phyloP scores from a whole-genome alignment of 2,329 filamentous ascomycete genomes.

The Hypoxylon sp. region DNA sequence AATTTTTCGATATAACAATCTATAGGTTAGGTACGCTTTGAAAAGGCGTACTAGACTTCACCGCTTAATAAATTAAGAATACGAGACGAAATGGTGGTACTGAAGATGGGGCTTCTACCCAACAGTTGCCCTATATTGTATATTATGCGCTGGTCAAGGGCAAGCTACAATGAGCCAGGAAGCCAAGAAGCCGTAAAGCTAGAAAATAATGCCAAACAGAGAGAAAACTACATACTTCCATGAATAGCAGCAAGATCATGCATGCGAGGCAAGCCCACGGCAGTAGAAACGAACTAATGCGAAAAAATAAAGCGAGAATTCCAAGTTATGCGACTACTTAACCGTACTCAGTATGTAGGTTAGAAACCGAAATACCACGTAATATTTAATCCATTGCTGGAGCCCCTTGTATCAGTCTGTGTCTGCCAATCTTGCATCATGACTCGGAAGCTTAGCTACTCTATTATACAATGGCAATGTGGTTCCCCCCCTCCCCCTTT shows the following conservation, averaged over 20 bases:
- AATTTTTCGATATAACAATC: background rate
- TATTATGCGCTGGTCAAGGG: background rate
- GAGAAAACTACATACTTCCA: background rate
- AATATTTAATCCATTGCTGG: conserved; percentile 21
- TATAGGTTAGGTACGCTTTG: background rate
- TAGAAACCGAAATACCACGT: conserved; percentile 5
- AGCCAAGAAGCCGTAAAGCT: background rate
- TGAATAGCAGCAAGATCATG: background rate
- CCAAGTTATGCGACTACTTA: background rate
- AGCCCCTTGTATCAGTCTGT: conserved; percentile 8
- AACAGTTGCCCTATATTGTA: background rate
- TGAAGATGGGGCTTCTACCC: background rate
- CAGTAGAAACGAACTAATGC: background rate
- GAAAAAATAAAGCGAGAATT: background rate
- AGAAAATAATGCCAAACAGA: background rate
- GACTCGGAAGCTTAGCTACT: conserved; percentile 22
- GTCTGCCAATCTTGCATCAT: conserved; percentile 4
- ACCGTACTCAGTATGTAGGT: background rate
- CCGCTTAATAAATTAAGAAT: background rate
- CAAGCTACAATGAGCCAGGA: background rate
- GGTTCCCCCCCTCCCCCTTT: background rate
- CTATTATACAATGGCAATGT: conserved; percentile 36
- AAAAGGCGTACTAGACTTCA: background rate
- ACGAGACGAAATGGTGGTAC: background rate
- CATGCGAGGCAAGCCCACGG: background rate